Base-by-base conservation (phyloP, 495 filamentous ascomycete species). In the Coniosporium apollinis region DNA sequence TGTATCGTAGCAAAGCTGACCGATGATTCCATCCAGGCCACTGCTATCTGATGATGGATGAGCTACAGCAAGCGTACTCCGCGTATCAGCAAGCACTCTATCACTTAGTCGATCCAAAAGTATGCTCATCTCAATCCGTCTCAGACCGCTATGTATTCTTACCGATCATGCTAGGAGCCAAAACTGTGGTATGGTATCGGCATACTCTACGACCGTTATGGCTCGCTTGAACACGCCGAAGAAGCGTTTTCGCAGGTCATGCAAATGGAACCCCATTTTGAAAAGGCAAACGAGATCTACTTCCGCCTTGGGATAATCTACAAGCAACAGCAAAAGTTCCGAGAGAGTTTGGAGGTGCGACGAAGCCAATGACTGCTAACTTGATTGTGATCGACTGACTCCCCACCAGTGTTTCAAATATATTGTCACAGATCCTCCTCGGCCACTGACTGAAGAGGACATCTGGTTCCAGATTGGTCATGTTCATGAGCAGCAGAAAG, bases 391-490 rank as follows among this genome's bases (percentile, higher is more conserved):
- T 26, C 24, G 15, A 16, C 17, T 30, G 30, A 30, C 42, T 39
- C 38, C 47, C 21, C 18, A 19, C 5, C 28, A 94, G 83, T 99
- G 89, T 59, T 99, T 99, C 57, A 84, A 84, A 57, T 99, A 93
- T 54, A 99, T 99, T 39, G 83, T 94, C 36, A 81, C 72, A 38
- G 83, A 93, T 30, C 91, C 89, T 14, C 89, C 89, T 6, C 70
- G 83, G 3, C 89, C 89, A 11, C 58, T 99, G 54, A 96, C 85
- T 1, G 86, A 96, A 51, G 89, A 94, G 54, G 89, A 99, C 49
- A 99, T 99, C 41, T 96, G 87, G 87, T 99, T 99, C 60, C 89
- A 99, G 55, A 96, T 99, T 46, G 89, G 89, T 17, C 89, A 99
- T 56, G 89, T 99, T 31, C 83, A 99, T 52, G 89, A 99, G 47